Base-by-base conservation (phyloP, 345 rosid genomes). In the Limnanthes douglasii region DNA sequence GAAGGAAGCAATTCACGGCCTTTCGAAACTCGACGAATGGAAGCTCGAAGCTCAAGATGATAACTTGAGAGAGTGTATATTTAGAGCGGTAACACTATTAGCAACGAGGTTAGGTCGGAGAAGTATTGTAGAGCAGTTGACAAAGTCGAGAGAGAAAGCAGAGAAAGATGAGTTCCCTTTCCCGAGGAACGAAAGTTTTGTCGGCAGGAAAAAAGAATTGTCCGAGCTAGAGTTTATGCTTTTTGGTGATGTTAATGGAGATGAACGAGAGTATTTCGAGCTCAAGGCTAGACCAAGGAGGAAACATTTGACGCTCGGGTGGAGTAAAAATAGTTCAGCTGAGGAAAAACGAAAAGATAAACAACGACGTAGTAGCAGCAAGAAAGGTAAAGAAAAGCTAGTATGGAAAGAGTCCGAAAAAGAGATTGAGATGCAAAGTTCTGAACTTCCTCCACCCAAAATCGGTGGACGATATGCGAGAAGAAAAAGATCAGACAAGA, bases 371-470 rank as follows among this genome's bases (percentile, higher is more conserved):
- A 56, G 46, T 28, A 48, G 56, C 41, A 57, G 59, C 48, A 61
- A 54, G 62, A 84, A 84, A 61, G 94, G 92, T 8, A 84, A 90
- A 56, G 94, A 78, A 53, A 86, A 84, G 6, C 74, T 84, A 9
- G 68, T 71, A 41, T 90, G 98, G 98, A 90, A 73, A 59, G 98
- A 84, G 62, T 80, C 88, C 0, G 98, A 84, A 23, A 84, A 71
- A 56, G 98, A 90, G 57, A 90, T 90, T 2, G 98, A 90, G 61
- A 90, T 90, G 93, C 78, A 59, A 39, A 59, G 67, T 39, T 43
- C 45, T 3, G 75, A 63, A n/a, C 17, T 64, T 25, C 51, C 72
- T 15, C 59, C 23, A n/a, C 45, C 53, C 50, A 54, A 45, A 35
- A 51, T 38, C 33, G 17, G 61, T 37, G 77, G 61, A 6, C 53